Base-by-base conservation (phyloP, 148 eudicot genomes). In the Persicaria maculosa region DNA sequence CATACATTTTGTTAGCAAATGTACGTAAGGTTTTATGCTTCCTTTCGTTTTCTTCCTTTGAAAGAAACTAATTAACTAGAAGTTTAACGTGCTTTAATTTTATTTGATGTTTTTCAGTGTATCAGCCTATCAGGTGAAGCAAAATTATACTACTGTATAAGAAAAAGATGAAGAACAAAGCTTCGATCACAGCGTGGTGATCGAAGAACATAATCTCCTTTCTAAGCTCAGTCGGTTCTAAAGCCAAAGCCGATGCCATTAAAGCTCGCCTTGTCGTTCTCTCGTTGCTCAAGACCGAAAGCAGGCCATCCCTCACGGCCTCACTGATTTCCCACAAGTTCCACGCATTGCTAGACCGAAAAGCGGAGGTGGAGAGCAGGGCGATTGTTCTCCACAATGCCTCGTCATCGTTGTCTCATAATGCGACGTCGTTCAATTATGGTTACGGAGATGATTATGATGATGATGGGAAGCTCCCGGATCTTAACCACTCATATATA, bases 271-370 rank as follows among this genome's bases (percentile, higher is more conserved):
- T 89, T 6, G 16, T 74, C 2, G 78, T 86, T 1, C 65, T 88
- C 40, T 90, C 97, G 0, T 74, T 89, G 78, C 25, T 89, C 59
- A 88, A 81, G 79, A 75, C 81, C 77, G 47, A 65, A 65, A 86
- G 77, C 31, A 85, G 86, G 72, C 76, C 87, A 4, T 83, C 91
- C 0, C 77, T 88, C 0, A 12, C 43, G 46, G 77, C 76, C 14
- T 75, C 90, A 5, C 72, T n/a, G n/a, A n/a, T 93, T 71, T 58
- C 90, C 44, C 83, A 77, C 73, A 87, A 86, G 75, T 83, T 93
- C 64, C 91, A 87, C 48, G 82, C 88, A 0, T 67, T 91, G 43
- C 46, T 91, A 15, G 83, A 86, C 65, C 69, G 31, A 46, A 44
- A 67, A 11, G 44, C 65, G 0, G 8, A 68, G 1, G 75, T 78